phyloP scores from a whole-genome alignment of 2,329 filamentous ascomycete species.

The Penicillium italicum region DNA sequence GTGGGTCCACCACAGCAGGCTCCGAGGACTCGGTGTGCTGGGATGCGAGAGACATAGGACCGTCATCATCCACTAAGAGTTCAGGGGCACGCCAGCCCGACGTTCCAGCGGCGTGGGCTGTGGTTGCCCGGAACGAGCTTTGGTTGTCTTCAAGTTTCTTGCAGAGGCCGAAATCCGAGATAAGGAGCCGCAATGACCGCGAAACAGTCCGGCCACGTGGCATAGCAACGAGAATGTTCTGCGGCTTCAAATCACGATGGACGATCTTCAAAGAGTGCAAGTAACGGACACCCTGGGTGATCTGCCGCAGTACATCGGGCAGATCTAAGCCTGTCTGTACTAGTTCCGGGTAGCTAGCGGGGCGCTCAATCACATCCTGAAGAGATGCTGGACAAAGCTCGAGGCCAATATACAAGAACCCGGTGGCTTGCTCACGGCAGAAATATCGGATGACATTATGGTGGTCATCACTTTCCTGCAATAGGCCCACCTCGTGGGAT shows the following conservation, averaged over 20 bases:
- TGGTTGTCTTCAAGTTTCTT: constrained; percentile 95
- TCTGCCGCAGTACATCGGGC: constrained; percentile 77
- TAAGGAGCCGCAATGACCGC: constrained; percentile 75
- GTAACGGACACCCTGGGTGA: constrained; percentile 83
- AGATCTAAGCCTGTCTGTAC: constrained; percentile 66
- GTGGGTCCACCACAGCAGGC: constrained; percentile 52
- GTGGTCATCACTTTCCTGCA: constrained; percentile 93
- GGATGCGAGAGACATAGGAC: constrained; percentile 36
- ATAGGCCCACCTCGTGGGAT: constrained; percentile 82
- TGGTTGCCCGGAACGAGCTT: constrained; percentile 91
- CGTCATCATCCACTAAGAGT: constrained; percentile 73
- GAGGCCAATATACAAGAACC: constrained; percentile 93
- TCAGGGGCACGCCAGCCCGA: constrained; percentile 96
- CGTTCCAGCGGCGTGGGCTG: constrained; percentile 86
- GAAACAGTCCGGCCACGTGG: constrained; percentile 52
- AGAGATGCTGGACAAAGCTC: constrained; percentile 92
- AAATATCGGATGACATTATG: constrained; percentile 96
- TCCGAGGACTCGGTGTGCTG: constrained; percentile 46
- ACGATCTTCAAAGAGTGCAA: constrained; percentile 91
- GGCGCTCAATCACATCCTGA: constrained; percentile 83
- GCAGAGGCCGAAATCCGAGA: constrained; percentile 95
- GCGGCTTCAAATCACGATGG: constrained; percentile 93
- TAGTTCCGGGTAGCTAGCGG: constrained; percentile 62
- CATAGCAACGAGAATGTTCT: constrained; percentile 84
- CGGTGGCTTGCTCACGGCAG: constrained; percentile 80